phyloP scores from a whole-genome alignment of 768 basidiomycete species.

The Lactarius psammicola region DNA sequence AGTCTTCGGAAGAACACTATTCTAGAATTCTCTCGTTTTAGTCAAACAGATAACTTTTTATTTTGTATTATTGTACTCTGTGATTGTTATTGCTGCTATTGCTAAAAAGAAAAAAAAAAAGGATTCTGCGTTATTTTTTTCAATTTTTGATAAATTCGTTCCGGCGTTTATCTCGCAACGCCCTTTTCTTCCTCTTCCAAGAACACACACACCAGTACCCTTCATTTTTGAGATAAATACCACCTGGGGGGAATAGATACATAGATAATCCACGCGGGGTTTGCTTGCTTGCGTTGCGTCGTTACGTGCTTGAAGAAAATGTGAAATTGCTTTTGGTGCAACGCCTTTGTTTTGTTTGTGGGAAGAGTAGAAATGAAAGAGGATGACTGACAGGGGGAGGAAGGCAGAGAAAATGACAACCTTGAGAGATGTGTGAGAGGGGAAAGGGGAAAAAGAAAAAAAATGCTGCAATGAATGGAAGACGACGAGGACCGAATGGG shows the following conservation, averaged over 20 bases:
- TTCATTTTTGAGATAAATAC: constrained; percentile 26
- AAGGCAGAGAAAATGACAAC: neutral
- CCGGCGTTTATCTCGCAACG: neutral
- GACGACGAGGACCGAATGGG: constrained; percentile 3
- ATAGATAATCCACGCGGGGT: constrained; percentile 21
- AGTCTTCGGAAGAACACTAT: neutral
- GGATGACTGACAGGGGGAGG: constrained; percentile 7
- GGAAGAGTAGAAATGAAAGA: constrained; percentile 1
- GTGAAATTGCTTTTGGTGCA: constrained; percentile 11
- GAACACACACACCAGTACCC: neutral
- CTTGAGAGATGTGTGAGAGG: neutral
- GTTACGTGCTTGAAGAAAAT: constrained; percentile 12
- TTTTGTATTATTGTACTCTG: neutral
- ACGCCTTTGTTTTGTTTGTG: constrained; percentile 8
- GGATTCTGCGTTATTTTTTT: neutral
- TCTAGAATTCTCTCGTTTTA: constrained; percentile 1
- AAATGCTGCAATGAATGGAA: constrained; percentile 19
- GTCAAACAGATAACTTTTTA: neutral
- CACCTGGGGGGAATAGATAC: constrained; percentile 27
- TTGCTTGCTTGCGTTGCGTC: constrained; percentile 8
- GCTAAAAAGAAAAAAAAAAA: neutral
- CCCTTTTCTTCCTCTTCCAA: constrained; percentile 8
- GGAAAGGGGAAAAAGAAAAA: neutral
- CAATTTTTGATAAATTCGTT: neutral
- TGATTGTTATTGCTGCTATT: neutral